Evolutionary conservation across 2,329 filamentous ascomycete genomes (phyloP).

Genomic region (Trichoderma sp.): DNA sequence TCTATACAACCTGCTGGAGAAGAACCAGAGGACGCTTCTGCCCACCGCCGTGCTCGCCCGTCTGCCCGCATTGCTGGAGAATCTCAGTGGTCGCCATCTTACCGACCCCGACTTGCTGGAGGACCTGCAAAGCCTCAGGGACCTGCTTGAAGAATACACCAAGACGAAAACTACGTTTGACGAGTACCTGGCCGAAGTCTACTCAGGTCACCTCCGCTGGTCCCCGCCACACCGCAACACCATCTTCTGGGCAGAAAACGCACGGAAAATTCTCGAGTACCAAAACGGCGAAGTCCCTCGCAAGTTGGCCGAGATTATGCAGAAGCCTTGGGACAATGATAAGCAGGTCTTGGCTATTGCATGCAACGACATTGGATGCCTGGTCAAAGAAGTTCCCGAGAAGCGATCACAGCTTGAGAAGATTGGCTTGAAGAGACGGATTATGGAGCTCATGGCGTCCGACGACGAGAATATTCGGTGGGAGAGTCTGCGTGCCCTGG

Average conservation of each 20-base stretch:
- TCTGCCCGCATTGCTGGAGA: constrained; percentile 65
- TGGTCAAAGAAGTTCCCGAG: constrained; percentile 88
- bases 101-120: constrained; percentile 63
- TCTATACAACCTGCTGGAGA: constrained; percentile 75
- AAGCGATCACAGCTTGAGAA: constrained; percentile 76
- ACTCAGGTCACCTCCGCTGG: constrained; percentile 86
- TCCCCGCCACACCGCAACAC: constrained; percentile 84
- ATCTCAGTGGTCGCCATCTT: constrained; percentile 59
- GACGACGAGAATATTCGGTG: constrained; percentile 84
- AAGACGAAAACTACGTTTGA: constrained; percentile 76
- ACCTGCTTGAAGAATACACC: constrained; percentile 64
- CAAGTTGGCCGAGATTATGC: constrained; percentile 81
- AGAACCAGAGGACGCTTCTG: constrained; percentile 68
- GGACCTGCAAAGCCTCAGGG: constrained; percentile 58
- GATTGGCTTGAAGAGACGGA: constrained; percentile 76
- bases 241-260: constrained; percentile 89
- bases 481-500: constrained; percentile 84
- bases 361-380: constrained; percentile 84
- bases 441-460: constrained; percentile 93
- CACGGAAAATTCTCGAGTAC: constrained; percentile 78
- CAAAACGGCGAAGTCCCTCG: constrained; percentile 75
- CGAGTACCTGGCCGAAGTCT: constrained; percentile 83
- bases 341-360: constrained; percentile 88
- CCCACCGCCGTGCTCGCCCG: constrained; percentile 83
- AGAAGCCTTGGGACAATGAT: constrained; percentile 69